Evolutionary conservation across 768 basidiomycete genomes (phyloP), one percentile per base, ranked within the genome.

Genomic region (Mrakia hoshinonis): DNA sequence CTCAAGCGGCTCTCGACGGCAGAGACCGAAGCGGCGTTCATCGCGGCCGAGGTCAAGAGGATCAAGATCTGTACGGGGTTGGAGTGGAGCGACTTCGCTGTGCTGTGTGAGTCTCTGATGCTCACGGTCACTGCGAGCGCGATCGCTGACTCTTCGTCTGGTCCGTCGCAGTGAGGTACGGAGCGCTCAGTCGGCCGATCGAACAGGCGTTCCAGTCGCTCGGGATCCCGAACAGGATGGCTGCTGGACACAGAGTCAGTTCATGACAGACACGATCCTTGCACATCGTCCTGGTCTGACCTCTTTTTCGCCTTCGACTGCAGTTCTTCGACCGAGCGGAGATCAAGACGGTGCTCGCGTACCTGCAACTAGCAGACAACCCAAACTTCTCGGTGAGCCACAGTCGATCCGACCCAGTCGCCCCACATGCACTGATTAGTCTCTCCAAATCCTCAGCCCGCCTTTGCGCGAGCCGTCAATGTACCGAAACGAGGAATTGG

Each of bases 341-440:
- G 52, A 69, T 61, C 38, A 36, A 49, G 47, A 49, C 46, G 78
- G 68, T 92, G 13, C 80, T 92, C 36, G 87, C 88, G 1, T 93
- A 93, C 76, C 81, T 94, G 3, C 91, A 92, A 77, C 81, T 94
- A 4, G 81, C 88, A 2, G 90, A 92, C 74, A 92, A 92, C 61
- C 77, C 77, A 7, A 75, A 76, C 63, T 81, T 79, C 49, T 74
- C 75, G 20, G 58, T 61, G 34, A 2, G 36, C 13, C 20, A 12
- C 0, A 9, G 2, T 31, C 54, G 7, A 11, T 2, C 1, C 7
- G 0, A 29, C 60, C 2, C 7, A 7, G 10, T 43, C n/a, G n/a
- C n/a, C n/a, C n/a, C n/a, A n/a, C n/a, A n/a, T n/a, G n/a, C n/a
- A n/a, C n/a, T n/a, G n/a, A n/a, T n/a, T 73, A n/a, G 74, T 72